phyloP scores from a whole-genome alignment of 2,329 filamentous ascomycete species.

The Trichoderma harzianum region DNA sequence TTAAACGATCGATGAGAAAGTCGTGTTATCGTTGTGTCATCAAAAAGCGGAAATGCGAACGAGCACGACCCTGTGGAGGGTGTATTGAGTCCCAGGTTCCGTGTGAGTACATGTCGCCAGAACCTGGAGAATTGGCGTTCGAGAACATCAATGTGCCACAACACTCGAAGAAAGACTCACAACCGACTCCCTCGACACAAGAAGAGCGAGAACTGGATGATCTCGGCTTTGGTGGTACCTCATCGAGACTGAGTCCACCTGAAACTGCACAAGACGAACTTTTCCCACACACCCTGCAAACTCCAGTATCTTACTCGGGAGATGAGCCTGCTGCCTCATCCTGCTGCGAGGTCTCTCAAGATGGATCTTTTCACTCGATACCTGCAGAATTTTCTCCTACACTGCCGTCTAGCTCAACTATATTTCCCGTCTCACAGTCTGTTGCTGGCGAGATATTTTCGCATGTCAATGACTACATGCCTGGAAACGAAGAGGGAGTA shows the following conservation, averaged over 20 bases:
- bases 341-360: neutral
- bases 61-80: neutral
- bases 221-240: neutral
- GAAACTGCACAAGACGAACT: neutral
- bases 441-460: neutral
- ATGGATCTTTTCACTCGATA: neutral
- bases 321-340: neutral
- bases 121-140: neutral
- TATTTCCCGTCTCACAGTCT: neutral
- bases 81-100: neutral
- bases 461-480: neutral
- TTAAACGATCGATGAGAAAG: neutral
- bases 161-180: neutral
- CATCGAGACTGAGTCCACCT: neutral
- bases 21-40: neutral
- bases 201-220: neutral
- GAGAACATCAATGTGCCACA: neutral
- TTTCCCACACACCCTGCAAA: neutral
- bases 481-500: neutral
- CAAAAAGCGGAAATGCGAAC: neutral
- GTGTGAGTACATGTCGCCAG: neutral
- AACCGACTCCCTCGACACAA: neutral
- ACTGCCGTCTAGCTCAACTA: neutral
- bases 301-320: neutral
- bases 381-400: neutral